Conservation (phyloP, 306 rosid genomes). For the Lupinus albus region DNA sequence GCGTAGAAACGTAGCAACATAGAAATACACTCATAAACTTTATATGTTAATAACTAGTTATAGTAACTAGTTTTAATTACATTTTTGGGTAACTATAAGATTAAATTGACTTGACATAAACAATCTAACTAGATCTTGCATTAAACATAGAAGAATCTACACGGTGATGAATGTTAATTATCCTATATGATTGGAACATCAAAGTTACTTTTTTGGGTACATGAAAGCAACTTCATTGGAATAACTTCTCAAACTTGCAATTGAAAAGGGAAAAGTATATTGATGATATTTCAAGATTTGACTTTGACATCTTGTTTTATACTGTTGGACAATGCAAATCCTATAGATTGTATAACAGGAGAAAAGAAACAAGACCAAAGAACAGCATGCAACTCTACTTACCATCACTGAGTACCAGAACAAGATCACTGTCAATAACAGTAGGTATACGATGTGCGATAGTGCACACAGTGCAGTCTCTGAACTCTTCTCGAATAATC, state of each 20-base stretch:
- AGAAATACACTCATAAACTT: slow-evolving; percentile 2
- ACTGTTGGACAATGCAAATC: slow-evolving; percentile 11
- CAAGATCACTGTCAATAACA: slow-evolving; percentile 86
- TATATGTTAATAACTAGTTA: neutral
- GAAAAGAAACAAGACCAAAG: slow-evolving; percentile 11
- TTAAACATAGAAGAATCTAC: neutral
- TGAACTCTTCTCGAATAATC: slow-evolving; percentile 79
- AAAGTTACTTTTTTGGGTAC: neutral
- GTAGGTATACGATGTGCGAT: slow-evolving; percentile 96
- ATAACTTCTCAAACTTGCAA: slow-evolving; percentile 18
- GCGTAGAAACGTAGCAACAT: no score
- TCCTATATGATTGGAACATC: neutral
- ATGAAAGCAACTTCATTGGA: slow-evolving; percentile 1
- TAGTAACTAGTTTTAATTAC: neutral
- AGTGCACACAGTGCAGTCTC: slow-evolving; percentile 84
- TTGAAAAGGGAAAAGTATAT: neutral
- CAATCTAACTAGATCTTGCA: neutral
- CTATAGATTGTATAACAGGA: neutral
- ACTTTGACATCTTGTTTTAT: neutral
- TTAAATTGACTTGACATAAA: slow-evolving; percentile 1
- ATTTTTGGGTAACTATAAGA: neutral
- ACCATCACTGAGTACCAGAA: slow-evolving; percentile 92
- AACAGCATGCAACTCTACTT: slow-evolving; percentile 36
- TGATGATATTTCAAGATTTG: slow-evolving; percentile 2
- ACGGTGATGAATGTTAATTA: slow-evolving; percentile 1